Percentiles rank a stretch among this genome's conserved stretches.
These are phyloP conservation scores for Paecilomyces fulvus DNA, from an alignment of 2,329 filamentous ascomycete species.

Conservation along the genomic window DNA sequence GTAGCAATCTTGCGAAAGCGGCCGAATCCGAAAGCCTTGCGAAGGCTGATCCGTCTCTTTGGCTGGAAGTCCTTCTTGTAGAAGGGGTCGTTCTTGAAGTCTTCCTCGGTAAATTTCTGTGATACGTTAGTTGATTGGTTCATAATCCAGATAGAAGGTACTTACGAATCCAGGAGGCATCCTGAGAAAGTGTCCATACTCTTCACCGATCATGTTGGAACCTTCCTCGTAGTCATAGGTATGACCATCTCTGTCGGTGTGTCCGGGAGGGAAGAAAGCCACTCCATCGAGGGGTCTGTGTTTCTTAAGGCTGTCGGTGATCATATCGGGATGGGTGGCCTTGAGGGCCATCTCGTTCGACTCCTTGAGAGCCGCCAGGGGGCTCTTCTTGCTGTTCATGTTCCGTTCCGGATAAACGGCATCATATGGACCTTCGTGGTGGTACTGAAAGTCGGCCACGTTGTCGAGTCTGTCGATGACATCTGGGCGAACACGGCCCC, in stretches of 20 bases:
- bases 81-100: slow-evolving; percentile 33
- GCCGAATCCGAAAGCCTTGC: not conserved
- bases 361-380: slow-evolving; percentile 65
- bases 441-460: slow-evolving; percentile 58
- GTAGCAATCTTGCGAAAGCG: not conserved
- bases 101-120: slow-evolving; percentile 33
- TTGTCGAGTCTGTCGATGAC: slow-evolving; percentile 72
- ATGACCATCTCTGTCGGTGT: slow-evolving; percentile 58
- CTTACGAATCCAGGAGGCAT: slow-evolving; percentile 61
- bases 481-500: slow-evolving; percentile 61
- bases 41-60: not conserved
- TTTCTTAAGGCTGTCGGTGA: slow-evolving; percentile 61
- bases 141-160: slow-evolving; percentile 10
- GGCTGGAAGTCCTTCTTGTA: slow-evolving; percentile 13
- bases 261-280: slow-evolving; percentile 66
- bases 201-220: slow-evolving; percentile 73
- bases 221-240: slow-evolving; percentile 75
- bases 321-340: slow-evolving; percentile 71
- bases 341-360: slow-evolving; percentile 68
- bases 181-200: slow-evolving; percentile 58
- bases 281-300: slow-evolving; percentile 77
- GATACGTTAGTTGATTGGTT: slow-evolving; percentile 7
- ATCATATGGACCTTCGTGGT: slow-evolving; percentile 87
- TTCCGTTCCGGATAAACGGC: slow-evolving; percentile 71
- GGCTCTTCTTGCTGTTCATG: slow-evolving; percentile 51